Evolutionary conservation across 1,284 basidiomycete species (phyloP).

Genomic region (Termitomyces sp.): DNA sequence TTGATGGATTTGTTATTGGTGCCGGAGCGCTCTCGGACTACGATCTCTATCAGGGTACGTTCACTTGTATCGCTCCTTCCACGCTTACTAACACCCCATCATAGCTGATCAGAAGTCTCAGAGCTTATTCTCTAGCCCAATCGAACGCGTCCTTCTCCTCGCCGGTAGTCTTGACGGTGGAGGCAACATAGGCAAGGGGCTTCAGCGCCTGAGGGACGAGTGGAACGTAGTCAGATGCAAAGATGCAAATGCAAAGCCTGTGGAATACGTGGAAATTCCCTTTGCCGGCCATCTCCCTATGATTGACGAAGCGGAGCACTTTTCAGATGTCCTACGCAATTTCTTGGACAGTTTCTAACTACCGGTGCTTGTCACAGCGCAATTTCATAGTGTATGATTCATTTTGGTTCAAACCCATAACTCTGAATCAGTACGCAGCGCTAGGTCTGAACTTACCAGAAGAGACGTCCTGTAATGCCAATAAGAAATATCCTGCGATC

Average conservation of each 20-base stretch:
- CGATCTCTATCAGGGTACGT: constrained; percentile 28
- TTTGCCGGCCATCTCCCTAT: constrained; percentile 46
- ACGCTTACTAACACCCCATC: background rate
- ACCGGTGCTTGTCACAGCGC: background rate
- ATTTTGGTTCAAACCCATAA: background rate
- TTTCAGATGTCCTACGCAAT: constrained; percentile 27
- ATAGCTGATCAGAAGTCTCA: constrained; percentile 14
- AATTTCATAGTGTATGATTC: background rate
- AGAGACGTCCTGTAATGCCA: background rate
- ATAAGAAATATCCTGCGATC: too few species aligned
- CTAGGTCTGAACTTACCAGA: too few species aligned
- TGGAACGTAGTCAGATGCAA: constrained; percentile 30
- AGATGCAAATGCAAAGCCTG: constrained; percentile 16
- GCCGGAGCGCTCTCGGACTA: constrained; percentile 41
- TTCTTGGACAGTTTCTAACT: constrained; percentile 24
- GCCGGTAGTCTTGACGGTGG: constrained; percentile 44
- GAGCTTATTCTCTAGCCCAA: constrained; percentile 23
- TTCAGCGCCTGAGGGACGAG: constrained; percentile 28
- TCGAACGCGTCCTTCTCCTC: constrained; percentile 34
- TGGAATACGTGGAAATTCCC: constrained; percentile 32
- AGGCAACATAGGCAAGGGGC: constrained; percentile 36
- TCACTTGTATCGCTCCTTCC: background rate
- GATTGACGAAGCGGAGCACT: constrained; percentile 41
- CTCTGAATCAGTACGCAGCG: background rate
- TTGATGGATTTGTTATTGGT: constrained; percentile 41